These are phyloP conservation scores for Zymoseptoria ardabiliae DNA, from an alignment of 2,329 filamentous ascomycete species.

Conservation along the genomic window DNA sequence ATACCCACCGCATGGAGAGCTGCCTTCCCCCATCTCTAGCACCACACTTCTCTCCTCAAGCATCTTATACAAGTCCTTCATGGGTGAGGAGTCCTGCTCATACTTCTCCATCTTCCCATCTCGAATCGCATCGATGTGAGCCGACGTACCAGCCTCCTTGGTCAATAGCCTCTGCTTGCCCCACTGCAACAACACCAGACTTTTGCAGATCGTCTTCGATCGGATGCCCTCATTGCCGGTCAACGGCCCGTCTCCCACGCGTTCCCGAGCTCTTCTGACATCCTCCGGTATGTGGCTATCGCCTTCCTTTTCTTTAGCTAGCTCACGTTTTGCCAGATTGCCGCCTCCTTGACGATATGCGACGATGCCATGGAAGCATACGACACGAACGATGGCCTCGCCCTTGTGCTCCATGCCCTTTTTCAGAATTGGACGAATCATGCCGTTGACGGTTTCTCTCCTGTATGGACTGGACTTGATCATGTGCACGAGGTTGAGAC, in stretches of 20 bases:
- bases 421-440: slow-evolving; percentile 15
- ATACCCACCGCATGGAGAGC: not conserved
- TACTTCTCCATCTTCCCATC: slow-evolving; percentile 19
- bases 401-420: slow-evolving; percentile 8
- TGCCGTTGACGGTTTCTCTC: slow-evolving; percentile 11
- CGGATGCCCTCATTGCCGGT: slow-evolving; percentile 22
- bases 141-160: slow-evolving; percentile 24
- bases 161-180: slow-evolving; percentile 25
- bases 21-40: not conserved
- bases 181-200: slow-evolving; percentile 23
- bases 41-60: slow-evolving; percentile 27
- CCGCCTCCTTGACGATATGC: slow-evolving; percentile 25
- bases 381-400: slow-evolving; percentile 25
- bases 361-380: slow-evolving; percentile 22
- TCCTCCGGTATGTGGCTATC: slow-evolving; percentile 6
- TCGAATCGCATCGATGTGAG: slow-evolving; percentile 20
- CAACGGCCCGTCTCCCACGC: slow-evolving; percentile 2
- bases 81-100: slow-evolving; percentile 31
- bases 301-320: slow-evolving; percentile 12
- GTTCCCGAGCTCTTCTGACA: slow-evolving; percentile 3
- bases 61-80: slow-evolving; percentile 21
- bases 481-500: slow-evolving; percentile 21
- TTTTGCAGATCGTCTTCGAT: slow-evolving; percentile 22
- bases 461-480: slow-evolving; percentile 18
- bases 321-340: slow-evolving; percentile 12